Conservation (phyloP, 768 basidiomycete genomes). For the Russula dissimulans region DNA sequence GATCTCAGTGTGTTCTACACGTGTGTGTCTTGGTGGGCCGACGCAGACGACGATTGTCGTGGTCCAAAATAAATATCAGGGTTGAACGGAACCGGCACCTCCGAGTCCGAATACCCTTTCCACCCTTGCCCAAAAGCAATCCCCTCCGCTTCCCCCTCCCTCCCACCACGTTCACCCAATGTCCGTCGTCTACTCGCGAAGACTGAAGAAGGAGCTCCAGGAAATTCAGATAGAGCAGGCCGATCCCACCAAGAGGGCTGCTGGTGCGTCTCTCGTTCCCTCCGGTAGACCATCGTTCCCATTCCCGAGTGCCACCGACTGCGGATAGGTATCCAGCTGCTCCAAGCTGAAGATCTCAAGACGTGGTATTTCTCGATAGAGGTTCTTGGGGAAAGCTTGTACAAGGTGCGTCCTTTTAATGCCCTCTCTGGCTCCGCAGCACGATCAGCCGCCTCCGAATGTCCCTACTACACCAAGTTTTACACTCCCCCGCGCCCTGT, state of each 20-base stretch:
- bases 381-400: conserved; percentile 77
- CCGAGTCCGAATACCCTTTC: no score
- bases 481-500: no score
- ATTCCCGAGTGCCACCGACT: not conserved
- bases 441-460: no score
- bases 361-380: conserved; percentile 74
- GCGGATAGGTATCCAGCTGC: conserved; percentile 55
- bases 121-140: no score
- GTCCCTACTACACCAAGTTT: no score
- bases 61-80: no score
- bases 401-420: conserved; percentile 38
- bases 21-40: no score
- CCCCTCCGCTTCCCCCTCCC: not conserved
- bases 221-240: conserved; percentile 20
- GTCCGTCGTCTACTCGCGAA: conserved; percentile 17
- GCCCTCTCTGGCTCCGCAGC: no score
- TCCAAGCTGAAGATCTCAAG: conserved; percentile 68
- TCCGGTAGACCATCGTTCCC: no score
- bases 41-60: no score
- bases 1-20: no score
- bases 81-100: no score
- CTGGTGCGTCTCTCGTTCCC: conserved; percentile 2
- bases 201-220: conserved; percentile 20
- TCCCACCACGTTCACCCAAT: conserved; percentile 1
- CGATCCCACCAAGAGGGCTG: conserved; percentile 14